These are phyloP conservation scores for Vitellaria paradoxa DNA, from an alignment of 179 eudicot genomes.

Conservation along the genomic window DNA sequence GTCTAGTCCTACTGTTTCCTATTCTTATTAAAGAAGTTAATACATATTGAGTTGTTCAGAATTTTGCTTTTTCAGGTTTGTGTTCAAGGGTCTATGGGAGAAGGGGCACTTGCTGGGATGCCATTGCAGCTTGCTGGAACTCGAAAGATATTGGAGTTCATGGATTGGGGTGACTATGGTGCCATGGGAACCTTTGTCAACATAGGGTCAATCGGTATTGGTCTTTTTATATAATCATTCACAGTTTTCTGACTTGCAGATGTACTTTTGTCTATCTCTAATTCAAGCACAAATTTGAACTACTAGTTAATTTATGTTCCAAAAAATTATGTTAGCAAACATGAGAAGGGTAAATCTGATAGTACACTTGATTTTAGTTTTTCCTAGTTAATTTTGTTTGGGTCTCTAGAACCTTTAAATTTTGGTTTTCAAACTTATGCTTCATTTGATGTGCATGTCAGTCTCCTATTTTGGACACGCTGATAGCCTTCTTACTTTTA, in stretches of 20 bases:
- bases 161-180: constrained; percentile 99
- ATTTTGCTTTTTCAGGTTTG: constrained; percentile 56
- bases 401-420: neutral
- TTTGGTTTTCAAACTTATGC: neutral
- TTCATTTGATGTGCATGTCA: neutral
- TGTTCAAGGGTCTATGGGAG: constrained; percentile 99
- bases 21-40: too few species aligned
- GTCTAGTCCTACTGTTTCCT: neutral
- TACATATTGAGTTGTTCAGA: neutral
- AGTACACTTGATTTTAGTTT: neutral
- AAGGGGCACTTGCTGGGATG: constrained; percentile 93
- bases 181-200: constrained; percentile 86
- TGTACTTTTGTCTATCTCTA: neutral
- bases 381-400: too few species aligned
- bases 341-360: neutral
- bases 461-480: neutral
- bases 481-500: neutral
- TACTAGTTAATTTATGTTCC: neutral
- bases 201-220: constrained; percentile 83
- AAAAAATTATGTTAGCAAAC: neutral
- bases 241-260: neutral
- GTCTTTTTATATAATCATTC: neutral
- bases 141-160: constrained; percentile 78
- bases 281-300: neutral
- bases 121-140: constrained; percentile 95